Percentiles rank a stretch among this genome's conserved stretches.
Conservation (phyloP, 2,329 filamentous ascomycete genomes). For the Paracoccidioides brasiliensis region DNA sequence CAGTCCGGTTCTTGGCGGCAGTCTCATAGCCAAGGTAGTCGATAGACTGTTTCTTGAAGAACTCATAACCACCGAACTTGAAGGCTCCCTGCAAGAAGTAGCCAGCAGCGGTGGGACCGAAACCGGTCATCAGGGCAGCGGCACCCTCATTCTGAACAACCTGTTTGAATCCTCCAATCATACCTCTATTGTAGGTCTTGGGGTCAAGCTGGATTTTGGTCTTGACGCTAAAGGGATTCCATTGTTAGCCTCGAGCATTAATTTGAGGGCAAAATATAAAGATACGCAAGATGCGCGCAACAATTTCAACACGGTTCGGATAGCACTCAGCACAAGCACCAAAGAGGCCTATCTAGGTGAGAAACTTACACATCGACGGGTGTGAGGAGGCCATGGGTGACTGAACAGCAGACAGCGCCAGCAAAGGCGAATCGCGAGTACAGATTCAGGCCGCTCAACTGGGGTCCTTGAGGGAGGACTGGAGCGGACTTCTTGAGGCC, state of each 20-base stretch:
- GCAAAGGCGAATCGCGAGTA: slow-evolving; percentile 96
- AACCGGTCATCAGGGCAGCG: slow-evolving; percentile 72
- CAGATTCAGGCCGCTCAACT: slow-evolving; percentile 46
- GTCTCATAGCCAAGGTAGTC: slow-evolving; percentile 65
- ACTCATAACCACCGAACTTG: slow-evolving; percentile 91
- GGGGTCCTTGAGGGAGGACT: slow-evolving; percentile 6
- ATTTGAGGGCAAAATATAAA: slow-evolving; percentile 1
- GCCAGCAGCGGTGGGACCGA: slow-evolving; percentile 72
- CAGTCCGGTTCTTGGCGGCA: slow-evolving; percentile 65
- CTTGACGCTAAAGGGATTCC: slow-evolving; percentile 59
- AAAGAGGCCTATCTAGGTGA: no score
- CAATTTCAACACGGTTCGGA: no score
- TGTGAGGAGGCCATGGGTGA: slow-evolving; percentile 94
- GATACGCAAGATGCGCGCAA: not conserved
- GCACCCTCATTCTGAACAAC: slow-evolving; percentile 74
- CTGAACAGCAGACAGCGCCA: slow-evolving; percentile 92
- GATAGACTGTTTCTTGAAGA: slow-evolving; percentile 90
- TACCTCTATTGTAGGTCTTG: slow-evolving; percentile 72
- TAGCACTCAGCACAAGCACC: no score
- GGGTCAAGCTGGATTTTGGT: slow-evolving; percentile 91
- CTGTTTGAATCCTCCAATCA: slow-evolving; percentile 77
- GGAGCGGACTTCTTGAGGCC: slow-evolving; percentile 8
- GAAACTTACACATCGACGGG: slow-evolving; percentile 95
- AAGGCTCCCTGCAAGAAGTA: slow-evolving; percentile 91
- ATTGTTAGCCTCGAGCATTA: not conserved